Base-by-base conservation (phyloP, 2,329 filamentous ascomycete species). In the Pezicula neosporulosa region DNA sequence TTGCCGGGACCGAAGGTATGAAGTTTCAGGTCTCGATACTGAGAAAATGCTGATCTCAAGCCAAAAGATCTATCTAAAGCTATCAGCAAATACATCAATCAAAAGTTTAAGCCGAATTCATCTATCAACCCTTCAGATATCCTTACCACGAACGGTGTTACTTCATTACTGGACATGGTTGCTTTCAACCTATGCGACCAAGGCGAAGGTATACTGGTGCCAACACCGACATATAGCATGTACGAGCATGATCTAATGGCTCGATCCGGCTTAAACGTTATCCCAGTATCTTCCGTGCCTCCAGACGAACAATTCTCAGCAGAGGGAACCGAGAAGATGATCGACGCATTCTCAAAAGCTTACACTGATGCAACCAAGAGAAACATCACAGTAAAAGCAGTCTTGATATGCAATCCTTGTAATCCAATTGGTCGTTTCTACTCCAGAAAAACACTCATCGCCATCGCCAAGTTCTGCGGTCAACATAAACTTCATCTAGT, bases 121-220 rank as follows among this genome's bases (percentile, higher is more conserved):
- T 15, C 41, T 18, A 46, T 46, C n/a, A 18, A 12, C 0, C 9
- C 21, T 30, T 16, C 3, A 3, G 21, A 46, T 36, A 30, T 46
- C 13, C 44, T 46, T 13, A 18, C 33, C 16, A 46, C 71, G 15
- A 72, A 68, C 42, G 72, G 71, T 18, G 64, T 70, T 13, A 72
- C 71, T 0, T 63, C 69, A 3, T 53, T 75, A 2, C 68, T 66
- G n/a, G 70, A 73, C 36, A 67, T 73, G 59, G 62, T 75, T 9
- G 69, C 67, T 0, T 75, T 67, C 50, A 65, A 63, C 6, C 53
- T 78, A 2, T 69, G 67, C 15, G 71, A 72, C 41, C 60, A 64
- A 1, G 69, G 68, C 1, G 73, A 78, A 28, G 74, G 68, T 1
- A 70, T 79, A 19, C 55, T 80, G 15, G 60, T 75, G 3, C 68